Evolutionary conservation across 371 early-diverging fungal species (phyloP).

Genomic region (Mucor circinelloides): DNA sequence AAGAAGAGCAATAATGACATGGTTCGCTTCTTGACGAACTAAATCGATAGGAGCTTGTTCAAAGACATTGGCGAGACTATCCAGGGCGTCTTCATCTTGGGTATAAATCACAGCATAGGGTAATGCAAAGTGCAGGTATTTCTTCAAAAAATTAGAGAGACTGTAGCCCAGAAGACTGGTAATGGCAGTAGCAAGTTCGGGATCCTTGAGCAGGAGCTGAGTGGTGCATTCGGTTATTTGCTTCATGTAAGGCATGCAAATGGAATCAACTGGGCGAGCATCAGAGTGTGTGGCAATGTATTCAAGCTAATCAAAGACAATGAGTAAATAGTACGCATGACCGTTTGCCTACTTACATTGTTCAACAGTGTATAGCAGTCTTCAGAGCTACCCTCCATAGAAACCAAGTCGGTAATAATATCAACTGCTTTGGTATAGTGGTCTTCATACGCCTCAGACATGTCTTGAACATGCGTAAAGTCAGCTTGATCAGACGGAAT

Average conservation of each 20-base stretch:
- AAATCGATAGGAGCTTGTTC: background rate
- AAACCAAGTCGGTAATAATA: background rate
- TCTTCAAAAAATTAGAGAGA: background rate
- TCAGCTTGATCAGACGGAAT: background rate
- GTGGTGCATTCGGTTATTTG: background rate
- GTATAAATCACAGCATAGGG: slow-evolving; percentile 9
- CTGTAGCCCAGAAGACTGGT: background rate
- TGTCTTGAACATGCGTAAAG: background rate
- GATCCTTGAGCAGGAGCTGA: background rate
- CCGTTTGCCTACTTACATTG: background rate
- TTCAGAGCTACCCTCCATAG: background rate
- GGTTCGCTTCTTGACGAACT: background rate
- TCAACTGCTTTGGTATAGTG: background rate
- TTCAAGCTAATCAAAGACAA: background rate
- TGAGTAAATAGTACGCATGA: no score
- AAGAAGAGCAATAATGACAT: background rate
- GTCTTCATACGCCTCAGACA: background rate
- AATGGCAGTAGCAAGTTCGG: background rate
- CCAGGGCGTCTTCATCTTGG: background rate
- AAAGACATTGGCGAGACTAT: background rate
- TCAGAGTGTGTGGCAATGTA: background rate
- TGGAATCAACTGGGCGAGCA: background rate
- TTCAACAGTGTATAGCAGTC: background rate
- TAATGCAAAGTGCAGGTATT: background rate
- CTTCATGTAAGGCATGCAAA: background rate